Evolutionary conservation across 1,284 basidiomycete species (phyloP).

Genomic region (Pseudozyma hubeiensis): DNA sequence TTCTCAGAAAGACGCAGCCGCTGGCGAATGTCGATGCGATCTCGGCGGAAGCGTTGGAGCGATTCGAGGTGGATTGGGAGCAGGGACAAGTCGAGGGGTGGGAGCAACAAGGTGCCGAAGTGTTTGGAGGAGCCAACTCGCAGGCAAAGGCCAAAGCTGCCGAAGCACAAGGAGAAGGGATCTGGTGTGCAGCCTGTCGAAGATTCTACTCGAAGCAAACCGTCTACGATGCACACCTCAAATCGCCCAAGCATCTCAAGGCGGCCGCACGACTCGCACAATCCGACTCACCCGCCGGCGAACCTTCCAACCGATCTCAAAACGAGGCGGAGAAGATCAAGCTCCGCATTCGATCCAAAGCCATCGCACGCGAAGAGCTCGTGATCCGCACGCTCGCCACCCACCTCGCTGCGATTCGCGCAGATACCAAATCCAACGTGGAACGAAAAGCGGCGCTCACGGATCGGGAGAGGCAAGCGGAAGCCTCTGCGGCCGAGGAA

Average conservation of each 20-base stretch:
- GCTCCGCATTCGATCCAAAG: constrained; percentile 41
- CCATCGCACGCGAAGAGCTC: constrained; percentile 57
- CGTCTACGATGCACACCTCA: constrained; percentile 95
- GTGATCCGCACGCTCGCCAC: constrained; percentile 44
- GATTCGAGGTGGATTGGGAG: constrained; percentile 86
- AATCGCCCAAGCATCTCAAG: constrained; percentile 93
- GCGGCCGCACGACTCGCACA: constrained; percentile 80
- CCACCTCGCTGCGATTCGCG: constrained; percentile 42
- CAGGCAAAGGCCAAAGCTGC: constrained; percentile 49
- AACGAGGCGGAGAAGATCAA: constrained; percentile 40
- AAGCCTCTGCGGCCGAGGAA: constrained; percentile 75
- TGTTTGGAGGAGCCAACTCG: constrained; percentile 56
- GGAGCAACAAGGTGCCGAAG: constrained; percentile 72
- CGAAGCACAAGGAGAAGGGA: constrained; percentile 72
- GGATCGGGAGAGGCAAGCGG: constrained; percentile 93
- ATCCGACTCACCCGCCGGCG: constrained; percentile 11
- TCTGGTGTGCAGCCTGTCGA: constrained; percentile 96
- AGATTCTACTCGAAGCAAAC: constrained; percentile 96
- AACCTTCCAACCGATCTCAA: not conserved
- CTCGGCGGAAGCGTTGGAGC: constrained; percentile 75
- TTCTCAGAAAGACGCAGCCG: constrained; percentile 87
- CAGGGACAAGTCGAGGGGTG: constrained; percentile 80
- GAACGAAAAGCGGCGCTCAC: constrained; percentile 96
- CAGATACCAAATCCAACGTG: constrained; percentile 86
- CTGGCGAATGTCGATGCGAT: constrained; percentile 82